Base-by-base conservation (phyloP, 192 early-diverging fungal genomes). In the Podila horticola region DNA sequence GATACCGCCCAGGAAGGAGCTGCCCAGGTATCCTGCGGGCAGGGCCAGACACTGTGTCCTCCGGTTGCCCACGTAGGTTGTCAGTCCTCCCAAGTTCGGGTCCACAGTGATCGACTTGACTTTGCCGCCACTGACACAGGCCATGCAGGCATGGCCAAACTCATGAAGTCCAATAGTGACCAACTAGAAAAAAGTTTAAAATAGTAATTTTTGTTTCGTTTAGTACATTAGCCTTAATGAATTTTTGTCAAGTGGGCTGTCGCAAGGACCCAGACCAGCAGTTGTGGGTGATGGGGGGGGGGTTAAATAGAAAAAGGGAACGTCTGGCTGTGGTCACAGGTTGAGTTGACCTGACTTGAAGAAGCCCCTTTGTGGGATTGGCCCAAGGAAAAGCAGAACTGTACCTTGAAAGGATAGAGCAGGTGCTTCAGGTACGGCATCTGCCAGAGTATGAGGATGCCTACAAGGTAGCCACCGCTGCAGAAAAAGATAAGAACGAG, bases 101-200 rank as follows among this genome's bases (percentile, higher is more conserved):
- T 99, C 93, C 58, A 99, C 90, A 24, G 92, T 92, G 59, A 99
- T 96, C 24, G 92, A 92, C 63, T 93, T 88, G 17, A 99, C 94
- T 65, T 91, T 91, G 19, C 93, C 98, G 24, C 97, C 95, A n/a
- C 97, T 98, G 67, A 91, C 89, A 41, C 89, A 85, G 0, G 94
- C 95, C 24, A 95, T 95, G 31, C 88, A 86, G 2, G 97, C 98
- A 79, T 99, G 97, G 31, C 95, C 92, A 79, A 97, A 97, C 83
- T 99, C 98, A 75, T 99, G 98, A 51, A 99, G 81, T 22, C 93
- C 94, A 51, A 99, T 97, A 0, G 95, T 95, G 12, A 96, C 86
- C 34, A 97, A 85, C 93, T 94, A 79, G 13, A 22, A 38, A 20
- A 38, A 63, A 31, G 52, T 24, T 26, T 24, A 55, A 55, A 55